phyloP scores from a whole-genome alignment of 1,284 basidiomycete species.

The Moniliophthora roreri region DNA sequence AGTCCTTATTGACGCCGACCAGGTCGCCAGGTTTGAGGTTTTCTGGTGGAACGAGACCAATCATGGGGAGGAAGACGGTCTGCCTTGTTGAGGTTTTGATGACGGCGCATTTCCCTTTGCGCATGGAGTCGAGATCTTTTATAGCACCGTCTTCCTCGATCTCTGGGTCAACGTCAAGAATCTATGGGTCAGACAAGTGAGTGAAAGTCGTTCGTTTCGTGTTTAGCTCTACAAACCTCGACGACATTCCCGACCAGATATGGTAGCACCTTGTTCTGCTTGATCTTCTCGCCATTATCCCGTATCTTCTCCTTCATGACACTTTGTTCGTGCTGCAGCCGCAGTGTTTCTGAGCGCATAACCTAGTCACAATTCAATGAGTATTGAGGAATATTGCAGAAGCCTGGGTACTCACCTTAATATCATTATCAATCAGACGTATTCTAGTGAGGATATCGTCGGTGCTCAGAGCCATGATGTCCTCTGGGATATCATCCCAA shows the following conservation, averaged over 20 bases:
- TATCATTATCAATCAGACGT: conserved; percentile 91
- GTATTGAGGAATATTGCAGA: neutral
- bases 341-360: conserved; percentile 91
- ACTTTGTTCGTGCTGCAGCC: conserved; percentile 91
- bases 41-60: conserved; percentile 93
- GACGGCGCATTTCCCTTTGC: conserved; percentile 96
- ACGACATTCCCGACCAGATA: conserved; percentile 98
- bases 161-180: conserved; percentile 93
- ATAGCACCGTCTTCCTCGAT: conserved; percentile 92
- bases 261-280: conserved; percentile 98
- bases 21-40: conserved; percentile 90
- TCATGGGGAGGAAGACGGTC: conserved; percentile 97
- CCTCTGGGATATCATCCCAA: conserved; percentile 82
- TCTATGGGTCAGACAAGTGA: conserved; percentile 48
- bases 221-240: conserved; percentile 54
- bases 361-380: conserved; percentile 52
- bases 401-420: conserved; percentile 60
- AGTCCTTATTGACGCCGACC: conserved; percentile 99
- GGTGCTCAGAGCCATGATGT: conserved; percentile 69
- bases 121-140: conserved; percentile 90
- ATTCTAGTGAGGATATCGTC: conserved; percentile 88
- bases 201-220: conserved; percentile 3
- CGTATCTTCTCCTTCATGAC: conserved; percentile 99
- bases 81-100: conserved; percentile 98
- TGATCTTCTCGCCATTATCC: conserved; percentile 98